phyloP scores from a whole-genome alignment of 208 protist genomes.

The Leishmania martiniquensis region DNA sequence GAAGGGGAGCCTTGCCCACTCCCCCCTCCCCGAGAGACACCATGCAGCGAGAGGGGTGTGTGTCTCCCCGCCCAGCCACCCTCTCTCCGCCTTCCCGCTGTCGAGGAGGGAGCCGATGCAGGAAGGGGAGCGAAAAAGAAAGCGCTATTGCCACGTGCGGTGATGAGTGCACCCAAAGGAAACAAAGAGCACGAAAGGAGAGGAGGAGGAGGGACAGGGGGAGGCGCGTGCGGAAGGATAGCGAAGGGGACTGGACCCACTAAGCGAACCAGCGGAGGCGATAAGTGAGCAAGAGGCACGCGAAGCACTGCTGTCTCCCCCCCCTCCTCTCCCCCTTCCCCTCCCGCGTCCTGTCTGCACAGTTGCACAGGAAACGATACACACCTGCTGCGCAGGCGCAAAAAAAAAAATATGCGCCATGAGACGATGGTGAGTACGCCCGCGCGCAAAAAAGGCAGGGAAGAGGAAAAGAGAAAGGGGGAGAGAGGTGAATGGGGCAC shows the following conservation, averaged over 20 bases:
- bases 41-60: not conserved
- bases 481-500: constrained; percentile 2
- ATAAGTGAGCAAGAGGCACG: no score
- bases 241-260: no score
- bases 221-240: not conserved
- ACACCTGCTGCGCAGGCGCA: no score
- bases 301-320: no score
- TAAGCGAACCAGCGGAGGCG: no score
- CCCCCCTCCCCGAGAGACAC: not conserved
- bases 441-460: no score
- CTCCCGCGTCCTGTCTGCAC: no score
- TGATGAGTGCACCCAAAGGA: constrained; percentile 4
- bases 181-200: not conserved
- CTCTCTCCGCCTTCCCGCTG: not conserved
- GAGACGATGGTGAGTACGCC: no score
- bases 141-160: not conserved
- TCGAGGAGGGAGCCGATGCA: not conserved
- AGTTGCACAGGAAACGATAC: no score
- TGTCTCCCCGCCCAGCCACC: not conserved
- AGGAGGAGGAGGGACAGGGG: not conserved
- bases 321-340: no score
- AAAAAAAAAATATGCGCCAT: no score
- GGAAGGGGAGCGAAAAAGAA: not conserved
- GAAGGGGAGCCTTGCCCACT: not conserved
- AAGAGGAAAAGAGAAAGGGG: not conserved